phyloP scores from a whole-genome alignment of 2,329 filamentous ascomycete genomes.

The Cryphonectria nitschkei region DNA sequence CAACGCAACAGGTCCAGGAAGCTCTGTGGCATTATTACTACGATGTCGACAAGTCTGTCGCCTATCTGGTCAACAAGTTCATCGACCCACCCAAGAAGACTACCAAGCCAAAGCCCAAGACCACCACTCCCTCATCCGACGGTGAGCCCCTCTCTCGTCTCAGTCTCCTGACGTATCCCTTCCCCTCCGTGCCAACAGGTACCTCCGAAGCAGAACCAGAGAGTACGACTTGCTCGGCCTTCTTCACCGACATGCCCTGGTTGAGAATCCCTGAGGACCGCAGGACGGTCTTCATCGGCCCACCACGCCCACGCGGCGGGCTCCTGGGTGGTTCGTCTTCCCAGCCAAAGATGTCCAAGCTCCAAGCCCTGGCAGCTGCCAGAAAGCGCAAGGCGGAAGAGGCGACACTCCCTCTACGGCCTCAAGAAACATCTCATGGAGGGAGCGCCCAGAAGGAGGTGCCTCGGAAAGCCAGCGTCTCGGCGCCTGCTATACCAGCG shows the following conservation, averaged over 20 bases:
- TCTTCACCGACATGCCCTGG: constrained; percentile 89
- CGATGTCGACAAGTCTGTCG: constrained; percentile 82
- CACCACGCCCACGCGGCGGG: constrained; percentile 57
- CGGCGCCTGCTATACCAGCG: not conserved
- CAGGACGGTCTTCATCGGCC: constrained; percentile 66
- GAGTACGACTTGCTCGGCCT: constrained; percentile 49
- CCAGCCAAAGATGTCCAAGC: constrained; percentile 78
- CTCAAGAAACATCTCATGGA: not conserved
- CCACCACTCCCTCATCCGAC: constrained; percentile 40
- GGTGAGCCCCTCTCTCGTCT: constrained; percentile 23
- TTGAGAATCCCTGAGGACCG: constrained; percentile 70
- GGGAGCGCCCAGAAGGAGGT: not conserved
- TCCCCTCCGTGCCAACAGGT: constrained; percentile 24
- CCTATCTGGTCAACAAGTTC: constrained; percentile 73
- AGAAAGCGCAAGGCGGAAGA: constrained; percentile 80
- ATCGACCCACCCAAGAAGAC: constrained; percentile 49
- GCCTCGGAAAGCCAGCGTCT: not conserved
- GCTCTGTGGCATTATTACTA: constrained; percentile 96
- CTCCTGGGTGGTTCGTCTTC: constrained; percentile 76
- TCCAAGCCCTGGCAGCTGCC: constrained; percentile 86
- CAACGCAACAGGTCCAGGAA: constrained; percentile 75
- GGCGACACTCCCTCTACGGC: constrained; percentile 15
- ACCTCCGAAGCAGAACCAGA: constrained; percentile 28
- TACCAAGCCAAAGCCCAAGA: constrained; percentile 42
- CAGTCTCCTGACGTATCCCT: constrained; percentile 15